Percentiles rank a stretch among this genome's conserved stretches.
These are phyloP conservation scores for Pyronema domesticum DNA, from an alignment of 495 filamentous ascomycete genomes.

Conservation along the genomic window DNA sequence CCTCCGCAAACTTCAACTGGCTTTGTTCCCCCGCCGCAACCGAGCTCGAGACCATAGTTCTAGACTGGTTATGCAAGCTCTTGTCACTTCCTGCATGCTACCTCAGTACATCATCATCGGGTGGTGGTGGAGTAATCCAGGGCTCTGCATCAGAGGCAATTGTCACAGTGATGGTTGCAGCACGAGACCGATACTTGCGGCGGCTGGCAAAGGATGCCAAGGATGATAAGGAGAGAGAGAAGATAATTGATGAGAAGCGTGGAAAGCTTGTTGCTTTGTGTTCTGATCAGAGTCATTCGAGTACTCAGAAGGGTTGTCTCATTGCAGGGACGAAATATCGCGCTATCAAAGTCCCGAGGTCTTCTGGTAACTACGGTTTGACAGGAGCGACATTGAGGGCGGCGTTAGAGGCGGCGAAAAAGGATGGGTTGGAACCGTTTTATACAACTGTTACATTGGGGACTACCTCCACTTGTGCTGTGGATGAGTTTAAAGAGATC, in stretches of 20 bases:
- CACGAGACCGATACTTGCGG: slow-evolving; percentile 60
- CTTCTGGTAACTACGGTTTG: slow-evolving; percentile 43
- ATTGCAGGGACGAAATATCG: slow-evolving; percentile 70
- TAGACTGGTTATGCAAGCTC: slow-evolving; percentile 76
- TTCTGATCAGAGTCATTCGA: slow-evolving; percentile 62
- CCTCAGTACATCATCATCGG: slow-evolving; percentile 51
- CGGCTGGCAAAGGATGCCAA: slow-evolving; percentile 37
- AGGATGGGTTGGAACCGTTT: slow-evolving; percentile 59
- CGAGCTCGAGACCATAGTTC: slow-evolving; percentile 81
- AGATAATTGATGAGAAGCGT: slow-evolving; percentile 46
- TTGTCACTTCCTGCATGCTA: slow-evolving; percentile 58
- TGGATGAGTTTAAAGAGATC: slow-evolving; percentile 65
- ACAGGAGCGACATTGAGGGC: slow-evolving; percentile 43
- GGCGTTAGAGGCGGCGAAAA: slow-evolving; percentile 41
- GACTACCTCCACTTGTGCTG: slow-evolving; percentile 71
- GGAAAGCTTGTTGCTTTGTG: slow-evolving; percentile 63
- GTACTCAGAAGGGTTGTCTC: slow-evolving; percentile 70
- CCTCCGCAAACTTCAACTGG: slow-evolving; percentile 91
- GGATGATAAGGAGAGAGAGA: slow-evolving; percentile 41
- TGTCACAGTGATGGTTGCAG: slow-evolving; percentile 73
- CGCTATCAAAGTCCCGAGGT: slow-evolving; percentile 40
- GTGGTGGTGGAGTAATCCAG: slow-evolving; percentile 84
- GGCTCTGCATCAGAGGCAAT: slow-evolving; percentile 82
- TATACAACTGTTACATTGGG: slow-evolving; percentile 74
- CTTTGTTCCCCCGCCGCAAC: slow-evolving; percentile 89